A percentile compares a stretch with the other conserved stretches of the same genome.
Conservation (phyloP, 139 green algal genomes). For the Closterium sp. region DNA sequence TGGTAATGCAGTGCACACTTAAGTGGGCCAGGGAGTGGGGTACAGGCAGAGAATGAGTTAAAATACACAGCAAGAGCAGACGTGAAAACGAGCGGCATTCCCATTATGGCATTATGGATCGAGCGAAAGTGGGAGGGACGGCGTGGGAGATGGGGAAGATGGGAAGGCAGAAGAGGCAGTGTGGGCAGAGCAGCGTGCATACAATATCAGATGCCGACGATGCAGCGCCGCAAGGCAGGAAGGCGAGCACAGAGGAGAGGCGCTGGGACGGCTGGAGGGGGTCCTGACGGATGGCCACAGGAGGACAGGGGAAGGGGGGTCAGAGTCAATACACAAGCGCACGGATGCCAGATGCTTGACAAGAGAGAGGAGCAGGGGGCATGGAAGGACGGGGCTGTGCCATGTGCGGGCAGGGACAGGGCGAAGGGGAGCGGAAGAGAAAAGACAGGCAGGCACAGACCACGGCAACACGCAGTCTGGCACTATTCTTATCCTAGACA, state of each 20-base stretch:
- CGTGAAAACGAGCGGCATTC: not conserved
- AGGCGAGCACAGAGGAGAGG: not conserved
- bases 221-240: not conserved
- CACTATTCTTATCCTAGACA: too few species aligned
- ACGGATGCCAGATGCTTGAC: too few species aligned
- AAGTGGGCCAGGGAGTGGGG: not conserved
- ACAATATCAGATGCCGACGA: not conserved
- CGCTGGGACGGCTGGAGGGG: not conserved
- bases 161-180: not conserved
- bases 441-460: too few species aligned
- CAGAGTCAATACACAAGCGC: too few species aligned
- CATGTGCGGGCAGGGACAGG: too few species aligned
- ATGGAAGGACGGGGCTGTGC: too few species aligned
- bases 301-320: too few species aligned
- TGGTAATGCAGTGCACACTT: not conserved
- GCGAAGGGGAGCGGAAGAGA: too few species aligned
- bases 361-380: too few species aligned
- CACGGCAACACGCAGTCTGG: too few species aligned
- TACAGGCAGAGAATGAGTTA: not conserved
- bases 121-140: not conserved
- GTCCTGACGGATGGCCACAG: not conserved
- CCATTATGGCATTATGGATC: too few species aligned
- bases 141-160: not conserved
- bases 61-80: not conserved
- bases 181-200: not conserved